Conservation (phyloP, 768 basidiomycete genomes). For the Tricholoma hemisulphureum region DNA sequence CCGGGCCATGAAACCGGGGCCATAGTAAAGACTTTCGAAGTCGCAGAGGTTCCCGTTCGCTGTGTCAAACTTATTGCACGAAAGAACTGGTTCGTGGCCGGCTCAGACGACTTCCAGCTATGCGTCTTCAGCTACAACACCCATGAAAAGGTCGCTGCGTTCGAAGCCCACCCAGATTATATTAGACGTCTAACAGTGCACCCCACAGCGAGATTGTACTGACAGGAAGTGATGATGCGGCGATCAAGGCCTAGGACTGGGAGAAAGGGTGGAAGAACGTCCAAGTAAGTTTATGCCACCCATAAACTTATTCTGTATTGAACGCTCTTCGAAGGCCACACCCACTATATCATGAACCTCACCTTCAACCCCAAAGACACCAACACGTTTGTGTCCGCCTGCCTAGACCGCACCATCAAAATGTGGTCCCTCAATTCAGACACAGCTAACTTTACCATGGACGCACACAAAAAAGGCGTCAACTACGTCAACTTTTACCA, state of each 20-base stretch:
- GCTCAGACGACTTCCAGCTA: slow-evolving; percentile 87
- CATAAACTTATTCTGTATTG: neutral
- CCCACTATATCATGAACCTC: slow-evolving; percentile 99
- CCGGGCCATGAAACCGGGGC: slow-evolving; percentile 90
- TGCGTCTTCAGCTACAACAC: slow-evolving; percentile 99
- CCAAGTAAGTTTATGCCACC: slow-evolving; percentile 51
- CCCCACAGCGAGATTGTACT: slow-evolving; percentile 88
- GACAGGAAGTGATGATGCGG: slow-evolving; percentile 98
- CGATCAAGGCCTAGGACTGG: slow-evolving; percentile 99
- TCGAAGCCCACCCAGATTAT: slow-evolving; percentile 98
- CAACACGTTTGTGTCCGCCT: slow-evolving; percentile 96
- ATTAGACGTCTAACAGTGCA: slow-evolving; percentile 97
- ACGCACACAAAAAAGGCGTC: slow-evolving; percentile 98
- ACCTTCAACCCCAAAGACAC: slow-evolving; percentile 96
- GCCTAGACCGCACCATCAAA: slow-evolving; percentile 97
- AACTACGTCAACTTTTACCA: slow-evolving; percentile 99
- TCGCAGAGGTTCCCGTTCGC: slow-evolving; percentile 95
- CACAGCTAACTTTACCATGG: slow-evolving; percentile 91
- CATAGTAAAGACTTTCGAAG: slow-evolving; percentile 93
- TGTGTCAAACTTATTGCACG: slow-evolving; percentile 96
- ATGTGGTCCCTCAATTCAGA: slow-evolving; percentile 93
- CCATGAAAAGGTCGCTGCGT: slow-evolving; percentile 89
- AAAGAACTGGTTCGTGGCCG: slow-evolving; percentile 96
- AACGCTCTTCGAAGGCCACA: slow-evolving; percentile 73
- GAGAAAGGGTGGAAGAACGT: slow-evolving; percentile 98